Base-by-base conservation (phyloP, 2,329 filamentous ascomycete genomes). In the Teratosphaeriaceae sp. region DNA sequence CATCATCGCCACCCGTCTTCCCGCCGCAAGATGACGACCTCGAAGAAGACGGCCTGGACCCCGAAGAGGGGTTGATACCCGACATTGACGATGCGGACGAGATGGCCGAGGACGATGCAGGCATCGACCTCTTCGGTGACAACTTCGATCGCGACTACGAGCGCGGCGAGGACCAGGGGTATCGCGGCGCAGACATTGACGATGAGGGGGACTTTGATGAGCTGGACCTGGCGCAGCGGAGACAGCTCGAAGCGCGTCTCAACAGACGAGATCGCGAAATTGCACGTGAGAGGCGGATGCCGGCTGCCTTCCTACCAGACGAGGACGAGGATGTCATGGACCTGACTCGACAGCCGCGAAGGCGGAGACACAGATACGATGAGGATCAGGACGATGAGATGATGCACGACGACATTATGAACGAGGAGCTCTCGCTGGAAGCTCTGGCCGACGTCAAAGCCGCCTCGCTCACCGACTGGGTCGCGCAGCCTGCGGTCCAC, bases 401-500 rank as follows among this genome's bases (percentile, higher is more conserved):
- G 48, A 88, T 95, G 80, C 86, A 83, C 45, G 86, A 84, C 37
- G 88, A 96, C 59, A 88, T 95, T 51, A 90, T 97, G 85, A 86
- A 94, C 51, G 90, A 94, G 64, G 89, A 97, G 65, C 77, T 98
- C 16, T 89, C 89, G 1, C 77, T 97, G 0, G 90, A 97, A 66
- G 88, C 87, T 11, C 74, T 98, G 31, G 81, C 85, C 49, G 92
- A 98, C 63, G 84, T 97, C 51, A 98, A 98, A 65, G 88, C 92
- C 15, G 79, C 88, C 15, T 95, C 85, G 54, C 72, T 98, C 60
- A 94, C 88, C 0, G 92, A 98, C 52, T 98, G 94, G 94, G 85
- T 98, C 31, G 82, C 87, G 12, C 84, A 89, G 55, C 86, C 87
- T 2, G 80, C 88, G 12, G 92, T 98, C 11, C 87, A 95, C 66